Base-by-base conservation (phyloP, 441 rosid species). In the Bocquillonia castaneifolia region DNA sequence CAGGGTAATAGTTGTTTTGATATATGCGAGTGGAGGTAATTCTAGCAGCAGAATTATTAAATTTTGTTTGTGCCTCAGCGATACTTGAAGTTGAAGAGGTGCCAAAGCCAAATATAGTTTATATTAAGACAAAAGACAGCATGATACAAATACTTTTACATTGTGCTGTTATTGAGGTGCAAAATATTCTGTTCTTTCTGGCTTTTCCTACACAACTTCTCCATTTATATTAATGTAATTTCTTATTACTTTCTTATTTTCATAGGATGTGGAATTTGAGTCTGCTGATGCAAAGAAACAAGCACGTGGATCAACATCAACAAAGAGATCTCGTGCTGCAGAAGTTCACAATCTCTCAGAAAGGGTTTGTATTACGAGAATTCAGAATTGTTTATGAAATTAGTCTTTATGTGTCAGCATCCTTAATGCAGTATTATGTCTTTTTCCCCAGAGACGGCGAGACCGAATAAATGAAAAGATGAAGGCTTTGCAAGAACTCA, bases 301-400 rank as follows among this genome's bases (percentile, higher is more conserved):
- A 77, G 70, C 52, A 32, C 81, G 83, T 58, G 90, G 92, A 72
- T 83, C 94, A 62, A 65, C 89, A 62, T 86, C 89, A 13, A 68
- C 82, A 0, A 91, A 91, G 83, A 88, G 93, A 79, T 80, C 94
- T 63, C 96, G 97, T 23, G 97, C 98, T 75, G 96, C 98, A 9
- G 85, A 91, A 78, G 96, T 93, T 80, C 98, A 93, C 80, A 93
- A 93, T 73, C 87, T 89, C 77, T 93, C 98, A 0, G 98, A 93
- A 71, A 86, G 98, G 88, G 98, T 91, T 57, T 51, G 87, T 80
- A 10, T 36, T 39, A 48, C 15, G 36, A 42, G 37, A 42, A 25
- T 13, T 6, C 20, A 26, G 3, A 37, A 28, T 29, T 68, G 74
- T 42, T 53, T 20, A 34, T 48, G 17, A 67, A 34, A n/a, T 44